Conservation (phyloP, 2,329 filamentous ascomycete species). For the Neonectria hederae region DNA sequence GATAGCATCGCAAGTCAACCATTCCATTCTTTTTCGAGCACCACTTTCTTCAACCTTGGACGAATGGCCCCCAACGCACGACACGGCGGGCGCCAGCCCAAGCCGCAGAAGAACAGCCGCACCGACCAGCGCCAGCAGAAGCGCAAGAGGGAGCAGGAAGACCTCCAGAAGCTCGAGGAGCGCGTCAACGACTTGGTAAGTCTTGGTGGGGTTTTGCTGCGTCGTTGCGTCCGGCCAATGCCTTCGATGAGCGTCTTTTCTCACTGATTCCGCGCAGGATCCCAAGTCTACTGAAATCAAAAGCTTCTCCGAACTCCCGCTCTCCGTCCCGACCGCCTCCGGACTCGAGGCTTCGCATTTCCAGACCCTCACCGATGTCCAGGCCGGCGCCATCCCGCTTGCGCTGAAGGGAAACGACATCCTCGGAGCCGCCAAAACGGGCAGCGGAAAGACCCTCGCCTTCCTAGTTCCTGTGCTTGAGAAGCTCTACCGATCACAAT, state of each 20-base stretch:
- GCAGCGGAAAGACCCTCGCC: slow-evolving; percentile 93
- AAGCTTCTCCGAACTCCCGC: slow-evolving; percentile 83
- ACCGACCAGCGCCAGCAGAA: slow-evolving; percentile 50
- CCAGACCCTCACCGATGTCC: slow-evolving; percentile 89
- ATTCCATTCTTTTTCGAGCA: slow-evolving; percentile 6
- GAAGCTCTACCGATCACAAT: slow-evolving; percentile 87
- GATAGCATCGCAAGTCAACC: slow-evolving; percentile 16
- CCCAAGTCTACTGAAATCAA: slow-evolving; percentile 66
- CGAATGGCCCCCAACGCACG: slow-evolving; percentile 40
- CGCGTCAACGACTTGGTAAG: slow-evolving; percentile 48
- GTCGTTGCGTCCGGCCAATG: neutral
- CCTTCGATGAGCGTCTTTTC: neutral
- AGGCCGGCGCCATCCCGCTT: slow-evolving; percentile 86
- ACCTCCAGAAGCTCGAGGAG: slow-evolving; percentile 47
- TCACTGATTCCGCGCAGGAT: slow-evolving; percentile 58
- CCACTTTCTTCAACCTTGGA: slow-evolving; percentile 4
- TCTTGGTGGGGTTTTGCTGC: slow-evolving; percentile 16
- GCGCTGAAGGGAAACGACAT: slow-evolving; percentile 89
- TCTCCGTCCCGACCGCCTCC: slow-evolving; percentile 80
- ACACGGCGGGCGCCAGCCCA: slow-evolving; percentile 37
- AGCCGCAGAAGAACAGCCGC: slow-evolving; percentile 43
- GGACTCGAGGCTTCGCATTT: slow-evolving; percentile 90
- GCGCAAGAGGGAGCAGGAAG: slow-evolving; percentile 50
- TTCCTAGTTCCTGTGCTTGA: slow-evolving; percentile 94
- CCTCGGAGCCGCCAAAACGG: slow-evolving; percentile 93